Percentiles rank a stretch among this genome's conserved stretches.
Evolutionary conservation across 257 asterid genomes (phyloP).

Genomic region (Solanum sitiens): DNA sequence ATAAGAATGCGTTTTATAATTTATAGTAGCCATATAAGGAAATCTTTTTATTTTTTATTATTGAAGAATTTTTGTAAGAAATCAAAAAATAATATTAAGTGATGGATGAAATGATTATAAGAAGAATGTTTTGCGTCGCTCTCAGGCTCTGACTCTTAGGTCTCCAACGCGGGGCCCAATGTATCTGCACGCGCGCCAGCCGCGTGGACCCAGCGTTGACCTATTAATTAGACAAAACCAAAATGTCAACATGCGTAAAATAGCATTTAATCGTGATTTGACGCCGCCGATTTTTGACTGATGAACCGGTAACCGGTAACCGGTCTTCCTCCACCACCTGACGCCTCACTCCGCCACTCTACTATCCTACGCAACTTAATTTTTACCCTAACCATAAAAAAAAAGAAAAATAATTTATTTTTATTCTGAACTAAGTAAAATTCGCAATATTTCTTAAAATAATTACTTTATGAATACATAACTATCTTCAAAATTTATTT

Average conservation of each 20-base stretch:
- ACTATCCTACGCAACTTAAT: not conserved
- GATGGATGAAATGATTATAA: constrained; percentile 16
- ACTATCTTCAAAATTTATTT: not conserved
- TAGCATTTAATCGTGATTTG: not conserved
- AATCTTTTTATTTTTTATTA: not conserved
- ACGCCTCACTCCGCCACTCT: not conserved
- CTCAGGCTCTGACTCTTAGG: constrained; percentile 71
- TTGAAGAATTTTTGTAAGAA: not conserved
- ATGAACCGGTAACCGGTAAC: not conserved
- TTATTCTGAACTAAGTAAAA: too few species aligned
- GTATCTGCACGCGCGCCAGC: constrained; percentile 45
- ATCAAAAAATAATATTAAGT: not conserved
- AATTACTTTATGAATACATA: not conserved
- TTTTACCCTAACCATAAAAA: not conserved
- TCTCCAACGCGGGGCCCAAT: not conserved
- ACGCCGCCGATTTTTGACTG: constrained; percentile 14
- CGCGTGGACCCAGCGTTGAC: constrained; percentile 51
- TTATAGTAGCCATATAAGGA: not conserved
- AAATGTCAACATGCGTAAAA: constrained; percentile 2
- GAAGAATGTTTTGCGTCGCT: constrained; percentile 36
- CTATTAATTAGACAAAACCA: not conserved
- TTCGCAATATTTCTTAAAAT: too few species aligned
- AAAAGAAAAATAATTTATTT: too few species aligned
- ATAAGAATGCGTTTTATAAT: not conserved
- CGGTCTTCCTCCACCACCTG: constrained; percentile 9